phyloP scores from a whole-genome alignment of 306 rosid genomes.

The Sesbania bispinosa region DNA sequence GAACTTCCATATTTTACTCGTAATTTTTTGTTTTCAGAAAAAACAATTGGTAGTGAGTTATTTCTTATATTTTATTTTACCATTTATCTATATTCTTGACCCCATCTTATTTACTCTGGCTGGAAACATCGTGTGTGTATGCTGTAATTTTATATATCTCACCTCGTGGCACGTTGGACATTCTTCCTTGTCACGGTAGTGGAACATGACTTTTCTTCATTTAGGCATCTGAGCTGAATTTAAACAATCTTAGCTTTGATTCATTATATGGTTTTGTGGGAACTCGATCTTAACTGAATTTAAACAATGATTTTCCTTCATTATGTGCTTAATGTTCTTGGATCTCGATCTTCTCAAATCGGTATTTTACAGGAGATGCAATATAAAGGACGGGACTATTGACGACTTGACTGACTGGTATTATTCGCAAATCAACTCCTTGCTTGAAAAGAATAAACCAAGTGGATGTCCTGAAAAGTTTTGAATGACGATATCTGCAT shows the following conservation, averaged over 20 bases:
- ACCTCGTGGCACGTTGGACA: neutral
- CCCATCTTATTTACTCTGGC: neutral
- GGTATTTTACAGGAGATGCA: constrained; percentile 69
- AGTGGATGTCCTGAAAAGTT: constrained; percentile 30
- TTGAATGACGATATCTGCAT: constrained; percentile 25
- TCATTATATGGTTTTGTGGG: neutral
- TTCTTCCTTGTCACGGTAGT: neutral
- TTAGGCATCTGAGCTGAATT: constrained; percentile 6
- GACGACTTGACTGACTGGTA: constrained; percentile 32
- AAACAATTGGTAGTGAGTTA: neutral
- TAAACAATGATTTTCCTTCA: neutral
- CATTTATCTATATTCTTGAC: neutral
- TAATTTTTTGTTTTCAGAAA: neutral
- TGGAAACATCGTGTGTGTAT: constrained; percentile 10
- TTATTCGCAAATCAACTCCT: constrained; percentile 24
- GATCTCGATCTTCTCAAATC: constrained; percentile 9
- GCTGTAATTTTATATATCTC: neutral
- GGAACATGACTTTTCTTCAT: neutral
- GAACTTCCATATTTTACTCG: constrained; percentile 24
- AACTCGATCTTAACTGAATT: constrained; percentile 19
- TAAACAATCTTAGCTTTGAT: neutral
- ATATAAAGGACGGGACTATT: constrained; percentile 80
- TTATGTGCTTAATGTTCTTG: neutral
- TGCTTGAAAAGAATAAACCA: constrained; percentile 30
- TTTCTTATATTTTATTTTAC: neutral